A percentile compares a stretch with the other conserved stretches of the same genome.
These are phyloP conservation scores for Peronospora destructor DNA, from an alignment of 352 stramenopile species.

Conservation along the genomic window DNA sequence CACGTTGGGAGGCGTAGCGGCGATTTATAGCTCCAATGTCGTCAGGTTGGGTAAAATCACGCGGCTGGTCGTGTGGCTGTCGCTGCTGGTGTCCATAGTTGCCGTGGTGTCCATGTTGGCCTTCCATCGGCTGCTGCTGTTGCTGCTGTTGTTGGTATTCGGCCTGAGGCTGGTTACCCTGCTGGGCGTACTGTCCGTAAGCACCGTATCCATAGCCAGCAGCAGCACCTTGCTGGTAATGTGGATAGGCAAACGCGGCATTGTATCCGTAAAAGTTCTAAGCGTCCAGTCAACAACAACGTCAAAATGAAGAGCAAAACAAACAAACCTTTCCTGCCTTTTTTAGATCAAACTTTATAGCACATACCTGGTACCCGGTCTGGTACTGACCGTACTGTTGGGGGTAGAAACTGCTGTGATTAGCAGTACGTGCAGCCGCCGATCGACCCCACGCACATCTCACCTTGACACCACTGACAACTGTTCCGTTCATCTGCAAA, in stretches of 20 bases:
- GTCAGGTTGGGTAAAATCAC: slow-evolving; percentile 68
- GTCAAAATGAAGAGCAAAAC: slow-evolving; percentile 1
- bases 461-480: slow-evolving; percentile 75
- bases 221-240: slow-evolving; percentile 24
- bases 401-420: slow-evolving; percentile 38
- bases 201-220: slow-evolving; percentile 41
- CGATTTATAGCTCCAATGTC: slow-evolving; percentile 74
- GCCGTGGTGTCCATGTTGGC: slow-evolving; percentile 36
- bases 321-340: neutral
- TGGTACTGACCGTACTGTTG: slow-evolving; percentile 49
- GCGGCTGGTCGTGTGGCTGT: slow-evolving; percentile 41
- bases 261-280: slow-evolving; percentile 64
- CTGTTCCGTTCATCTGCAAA: slow-evolving; percentile 81
- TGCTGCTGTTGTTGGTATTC: slow-evolving; percentile 33
- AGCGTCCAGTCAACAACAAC: neutral
- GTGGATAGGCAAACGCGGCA: slow-evolving; percentile 40
- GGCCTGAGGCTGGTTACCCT: slow-evolving; percentile 33
- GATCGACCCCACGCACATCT: slow-evolving; percentile 85
- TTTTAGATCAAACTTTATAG: neutral
- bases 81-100: slow-evolving; percentile 26
- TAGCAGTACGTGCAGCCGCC: slow-evolving; percentile 43
- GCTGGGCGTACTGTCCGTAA: slow-evolving; percentile 48
- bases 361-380: slow-evolving; percentile 36
- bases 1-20: slow-evolving; percentile 67
- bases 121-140: slow-evolving; percentile 19